Base-by-base conservation (phyloP, 2,329 filamentous ascomycete species). In the Magnaporthiopsis rhizophila region DNA sequence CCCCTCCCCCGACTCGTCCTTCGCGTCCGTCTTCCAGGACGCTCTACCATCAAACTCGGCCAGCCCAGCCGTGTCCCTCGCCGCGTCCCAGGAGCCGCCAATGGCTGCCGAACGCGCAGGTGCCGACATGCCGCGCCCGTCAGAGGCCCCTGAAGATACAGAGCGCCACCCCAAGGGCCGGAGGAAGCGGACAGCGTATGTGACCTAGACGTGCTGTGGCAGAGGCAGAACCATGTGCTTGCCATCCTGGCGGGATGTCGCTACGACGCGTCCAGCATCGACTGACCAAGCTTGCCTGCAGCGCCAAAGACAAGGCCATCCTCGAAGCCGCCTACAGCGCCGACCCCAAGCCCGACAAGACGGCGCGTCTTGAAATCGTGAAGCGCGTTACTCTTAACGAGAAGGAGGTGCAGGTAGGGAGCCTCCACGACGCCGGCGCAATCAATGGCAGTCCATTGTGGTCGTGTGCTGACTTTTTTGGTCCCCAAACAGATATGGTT, bases 331-430 rank as follows among this genome's bases (percentile, higher is more conserved):
- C 94, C 65, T 97, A 96, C 74, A 83, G 86, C 70, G 84, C 82
- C 67, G 96, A 97, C 74, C 86, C 91, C 8, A 97, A 97, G 76
- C 94, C 94, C 45, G 93, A 97, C 79, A 97, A 96, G 78, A 84
- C 87, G 64, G 89, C 91, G 75, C 91, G 94, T 78, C 83, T 91
- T 60, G 88, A 89, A 65, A 92, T 98, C 68, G 91, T 96, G 66
- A 85, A 86, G 77, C 90, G 88, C 76, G 92, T 97, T 66, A 89
- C 91, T 30, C 83, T 98, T 68, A 94, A 91, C 69, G 93, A 97
- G 79, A 97, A 97, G 76, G 93, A 97, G 80, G 92, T 97, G 53
- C 94, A 97, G 87, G 94, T 97, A 79, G 76, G 88, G 76, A 57
- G 45, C n/a, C 9, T 30, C 28, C 24, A 3, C 60, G 28, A 34